Evolutionary conservation across 768 basidiomycete species (phyloP).

Genomic region (Boletus vinaceobasis): DNA sequence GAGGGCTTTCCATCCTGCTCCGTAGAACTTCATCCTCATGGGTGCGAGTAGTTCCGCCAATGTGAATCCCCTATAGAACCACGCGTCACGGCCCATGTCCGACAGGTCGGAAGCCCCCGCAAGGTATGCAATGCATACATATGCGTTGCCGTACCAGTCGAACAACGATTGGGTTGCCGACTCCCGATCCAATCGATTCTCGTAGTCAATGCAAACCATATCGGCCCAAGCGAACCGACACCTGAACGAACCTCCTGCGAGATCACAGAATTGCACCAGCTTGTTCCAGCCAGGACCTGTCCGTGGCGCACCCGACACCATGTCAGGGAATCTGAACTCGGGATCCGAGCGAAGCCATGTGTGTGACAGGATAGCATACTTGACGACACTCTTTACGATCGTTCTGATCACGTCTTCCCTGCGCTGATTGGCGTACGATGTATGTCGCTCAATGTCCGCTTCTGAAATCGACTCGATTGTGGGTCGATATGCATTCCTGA

Average conservation of each 20-base stretch:
- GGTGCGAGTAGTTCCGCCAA: constrained; percentile 20
- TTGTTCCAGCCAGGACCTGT: constrained; percentile 14
- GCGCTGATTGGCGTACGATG: constrained; percentile 23
- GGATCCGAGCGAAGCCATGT: not conserved
- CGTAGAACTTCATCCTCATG: constrained; percentile 21
- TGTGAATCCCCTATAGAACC: constrained; percentile 17
- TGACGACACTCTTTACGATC: constrained; percentile 21
- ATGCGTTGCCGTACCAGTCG: constrained; percentile 21
- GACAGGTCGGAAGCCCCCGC: not conserved
- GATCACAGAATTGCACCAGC: constrained; percentile 5
- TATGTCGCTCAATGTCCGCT: constrained; percentile 19
- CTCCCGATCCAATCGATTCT: not conserved
- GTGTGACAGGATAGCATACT: constrained; percentile 22
- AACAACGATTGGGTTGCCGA: constrained; percentile 3
- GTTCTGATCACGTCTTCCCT: constrained; percentile 19
- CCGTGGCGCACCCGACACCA: not conserved
- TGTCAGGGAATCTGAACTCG: constrained; percentile 4
- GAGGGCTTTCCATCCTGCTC: constrained; percentile 13
- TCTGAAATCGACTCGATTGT: constrained; percentile 18
- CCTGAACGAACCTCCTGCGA: constrained; percentile 9
- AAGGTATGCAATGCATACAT: constrained; percentile 20
- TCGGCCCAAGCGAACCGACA: constrained; percentile 24
- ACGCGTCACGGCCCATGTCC: constrained; percentile 6
- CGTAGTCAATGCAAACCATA: constrained; percentile 9
- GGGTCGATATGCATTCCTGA: constrained; percentile 4